A percentile compares a stretch with the other conserved stretches of the same genome.
These are phyloP conservation scores for Stenocarpella maydis DNA, from an alignment of 2,329 filamentous ascomycete genomes.

Conservation along the genomic window DNA sequence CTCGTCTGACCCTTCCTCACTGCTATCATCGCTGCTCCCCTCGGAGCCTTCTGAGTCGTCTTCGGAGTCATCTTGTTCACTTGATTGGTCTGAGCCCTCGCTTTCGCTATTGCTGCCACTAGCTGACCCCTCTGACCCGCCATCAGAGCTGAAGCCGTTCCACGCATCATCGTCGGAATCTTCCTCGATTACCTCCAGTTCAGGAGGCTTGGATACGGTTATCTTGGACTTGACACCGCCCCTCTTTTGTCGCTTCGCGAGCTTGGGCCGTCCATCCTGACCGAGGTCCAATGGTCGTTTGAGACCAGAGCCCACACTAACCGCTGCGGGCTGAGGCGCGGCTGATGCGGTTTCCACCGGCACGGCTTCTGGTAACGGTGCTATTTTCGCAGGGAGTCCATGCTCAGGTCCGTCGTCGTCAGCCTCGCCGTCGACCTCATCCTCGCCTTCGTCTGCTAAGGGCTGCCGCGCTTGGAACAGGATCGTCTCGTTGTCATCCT, in stretches of 20 bases:
- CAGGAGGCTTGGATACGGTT: conserved; percentile 53
- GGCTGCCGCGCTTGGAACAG: conserved; percentile 58
- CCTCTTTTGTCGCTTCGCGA: conserved; percentile 83
- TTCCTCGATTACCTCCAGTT: conserved; percentile 46
- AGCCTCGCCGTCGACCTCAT: conserved; percentile 40
- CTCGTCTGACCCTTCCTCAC: conserved; percentile 35
- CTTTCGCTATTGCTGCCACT: conserved; percentile 44
- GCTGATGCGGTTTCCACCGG: not conserved
- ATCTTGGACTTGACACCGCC: conserved; percentile 66
- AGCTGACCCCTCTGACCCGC: no score
- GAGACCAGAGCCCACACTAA: conserved; percentile 74
- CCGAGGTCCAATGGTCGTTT: conserved; percentile 87
- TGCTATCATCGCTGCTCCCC: conserved; percentile 40
- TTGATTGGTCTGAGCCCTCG: not conserved
- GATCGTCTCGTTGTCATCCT: conserved; percentile 60
- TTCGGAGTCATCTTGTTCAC: conserved; percentile 8
- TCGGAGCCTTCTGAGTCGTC: conserved; percentile 39
- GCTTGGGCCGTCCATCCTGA: conserved; percentile 79
- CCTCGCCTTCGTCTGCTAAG: conserved; percentile 44
- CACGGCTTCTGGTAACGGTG: not conserved
- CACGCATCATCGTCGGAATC: conserved; percentile 55
- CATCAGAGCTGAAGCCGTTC: conserved; percentile 65
- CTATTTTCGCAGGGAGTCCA: not conserved
- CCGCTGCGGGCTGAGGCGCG: not conserved
- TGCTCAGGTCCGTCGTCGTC: not conserved